phyloP scores from a whole-genome alignment of 148 eudicot genomes.

The Tetragonia tetragonoides region DNA sequence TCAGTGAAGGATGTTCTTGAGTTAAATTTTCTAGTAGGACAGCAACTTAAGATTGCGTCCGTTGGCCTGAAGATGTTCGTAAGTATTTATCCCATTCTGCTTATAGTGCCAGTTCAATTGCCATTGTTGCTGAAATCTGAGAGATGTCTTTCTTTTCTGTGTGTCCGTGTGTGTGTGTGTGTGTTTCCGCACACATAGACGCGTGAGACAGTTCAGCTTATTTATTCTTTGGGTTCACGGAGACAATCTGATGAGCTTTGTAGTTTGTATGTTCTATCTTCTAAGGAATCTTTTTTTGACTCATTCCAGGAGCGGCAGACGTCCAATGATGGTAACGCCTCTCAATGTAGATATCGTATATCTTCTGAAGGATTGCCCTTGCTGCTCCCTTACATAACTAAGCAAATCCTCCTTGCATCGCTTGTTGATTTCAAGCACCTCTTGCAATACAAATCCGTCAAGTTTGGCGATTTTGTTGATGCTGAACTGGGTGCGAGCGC shows the following conservation, averaged over 20 bases:
- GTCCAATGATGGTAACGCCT: constrained; percentile 68
- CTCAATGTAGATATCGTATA: constrained; percentile 80
- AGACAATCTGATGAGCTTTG: too few relatives aligned
- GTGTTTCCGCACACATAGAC: too few relatives aligned
- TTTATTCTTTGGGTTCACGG: too few relatives aligned
- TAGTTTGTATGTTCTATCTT: too few relatives aligned
- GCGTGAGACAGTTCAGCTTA: too few relatives aligned
- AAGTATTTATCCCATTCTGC: constrained; percentile 35
- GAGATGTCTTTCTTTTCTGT: background rate
- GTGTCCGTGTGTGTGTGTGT: too few relatives aligned
- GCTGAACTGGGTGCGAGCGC: constrained; percentile 66
- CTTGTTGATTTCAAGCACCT: constrained; percentile 81
- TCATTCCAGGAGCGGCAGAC: constrained; percentile 74
- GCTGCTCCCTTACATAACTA: constrained; percentile 82
- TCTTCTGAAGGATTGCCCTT: constrained; percentile 98
- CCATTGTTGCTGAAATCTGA: constrained; percentile 1
- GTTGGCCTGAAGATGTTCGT: constrained; percentile 99
- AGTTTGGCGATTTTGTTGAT: constrained; percentile 76
- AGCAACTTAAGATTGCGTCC: constrained; percentile 92
- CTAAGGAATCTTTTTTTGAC: background rate
- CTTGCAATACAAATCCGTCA: constrained; percentile 72
- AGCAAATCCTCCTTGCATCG: constrained; percentile 71
- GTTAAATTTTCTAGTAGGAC: constrained; percentile 69
- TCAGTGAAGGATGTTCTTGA: constrained; percentile 79
- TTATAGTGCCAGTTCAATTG: background rate